Conservation (phyloP, 2,329 filamentous ascomycete genomes). For the Phyllachora maydis region DNA sequence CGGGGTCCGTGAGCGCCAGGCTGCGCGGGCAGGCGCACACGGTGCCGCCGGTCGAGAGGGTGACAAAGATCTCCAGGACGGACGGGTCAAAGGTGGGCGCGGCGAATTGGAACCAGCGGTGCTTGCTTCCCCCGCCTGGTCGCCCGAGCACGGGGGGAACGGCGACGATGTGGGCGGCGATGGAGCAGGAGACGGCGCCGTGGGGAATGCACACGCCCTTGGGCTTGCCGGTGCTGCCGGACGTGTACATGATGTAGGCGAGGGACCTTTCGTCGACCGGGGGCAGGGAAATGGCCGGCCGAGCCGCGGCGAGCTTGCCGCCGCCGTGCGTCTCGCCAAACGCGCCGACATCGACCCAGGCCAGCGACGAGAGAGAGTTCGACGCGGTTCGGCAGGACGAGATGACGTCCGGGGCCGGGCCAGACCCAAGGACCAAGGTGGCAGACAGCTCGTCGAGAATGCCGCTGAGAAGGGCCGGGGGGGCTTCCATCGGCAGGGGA, state of each 20-base stretch:
- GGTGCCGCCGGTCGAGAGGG: constrained; percentile 10
- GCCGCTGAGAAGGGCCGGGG: constrained; percentile 8
- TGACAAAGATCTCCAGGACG: constrained; percentile 6
- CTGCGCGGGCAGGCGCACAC: constrained; percentile 12
- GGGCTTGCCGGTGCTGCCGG: constrained; percentile 13
- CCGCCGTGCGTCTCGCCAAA: too few species aligned
- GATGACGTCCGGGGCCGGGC: constrained; percentile 1
- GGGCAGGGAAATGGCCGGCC: too few species aligned
- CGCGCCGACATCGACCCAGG: constrained; percentile 4
- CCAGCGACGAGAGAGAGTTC: too few species aligned
- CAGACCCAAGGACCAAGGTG: constrained; percentile 7
- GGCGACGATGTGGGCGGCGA: constrained; percentile 9
- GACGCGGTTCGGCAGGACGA: constrained; percentile 1
- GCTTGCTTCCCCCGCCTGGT: too few species aligned
- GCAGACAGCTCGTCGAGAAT: constrained; percentile 9
- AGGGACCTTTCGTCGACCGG: constrained; percentile 6
- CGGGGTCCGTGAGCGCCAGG: constrained; percentile 9
- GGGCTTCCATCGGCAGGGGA: constrained; percentile 14
- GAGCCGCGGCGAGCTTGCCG: too few species aligned
- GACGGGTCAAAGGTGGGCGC: constrained; percentile 12
- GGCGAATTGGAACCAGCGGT: constrained; percentile 15
- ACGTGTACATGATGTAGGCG: constrained; percentile 13
- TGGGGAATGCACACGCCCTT: constrained; percentile 13
- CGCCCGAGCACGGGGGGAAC: neutral
- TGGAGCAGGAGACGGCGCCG: constrained; percentile 10